Conservation (phyloP, 352 stramenopile species). For the Hyaloperonospora brassicae region DNA sequence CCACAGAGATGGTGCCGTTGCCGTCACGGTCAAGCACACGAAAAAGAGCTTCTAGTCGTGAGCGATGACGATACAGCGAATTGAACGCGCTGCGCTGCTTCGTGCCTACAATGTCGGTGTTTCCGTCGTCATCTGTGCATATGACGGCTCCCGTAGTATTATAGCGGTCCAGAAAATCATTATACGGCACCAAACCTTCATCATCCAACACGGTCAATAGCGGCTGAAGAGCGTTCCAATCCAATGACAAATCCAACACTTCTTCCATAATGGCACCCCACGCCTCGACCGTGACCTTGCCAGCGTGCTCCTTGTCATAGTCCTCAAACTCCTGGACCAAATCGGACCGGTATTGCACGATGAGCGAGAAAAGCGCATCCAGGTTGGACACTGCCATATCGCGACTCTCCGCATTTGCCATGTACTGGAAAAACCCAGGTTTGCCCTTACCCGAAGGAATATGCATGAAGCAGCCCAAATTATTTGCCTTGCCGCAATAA, state of each 20-base stretch:
- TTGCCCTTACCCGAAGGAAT: constrained; percentile 64
- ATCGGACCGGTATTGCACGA: constrained; percentile 63
- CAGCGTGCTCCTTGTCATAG: constrained; percentile 32
- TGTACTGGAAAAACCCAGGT: constrained; percentile 84
- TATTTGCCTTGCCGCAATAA: constrained; percentile 82
- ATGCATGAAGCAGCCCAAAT: constrained; percentile 80
- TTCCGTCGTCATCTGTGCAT: constrained; percentile 17
- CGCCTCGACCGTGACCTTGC: constrained; percentile 35
- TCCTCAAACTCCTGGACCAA: constrained; percentile 57
- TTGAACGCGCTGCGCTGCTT: constrained; percentile 70
- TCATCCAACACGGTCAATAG: constrained; percentile 64
- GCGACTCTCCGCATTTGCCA: constrained; percentile 69
- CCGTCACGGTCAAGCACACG: constrained; percentile 70
- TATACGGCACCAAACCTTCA: constrained; percentile 61
- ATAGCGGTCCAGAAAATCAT: constrained; percentile 70
- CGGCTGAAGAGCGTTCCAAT: constrained; percentile 70
- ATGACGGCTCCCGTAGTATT: constrained; percentile 42
- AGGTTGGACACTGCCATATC: constrained; percentile 79
- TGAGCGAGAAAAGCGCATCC: constrained; percentile 80
- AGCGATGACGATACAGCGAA: constrained; percentile 73
- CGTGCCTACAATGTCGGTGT: constrained; percentile 34
- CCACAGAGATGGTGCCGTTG: constrained; percentile 75
- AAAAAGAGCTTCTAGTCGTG: constrained; percentile 78
- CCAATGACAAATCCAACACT: constrained; percentile 66
- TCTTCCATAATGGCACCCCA: constrained; percentile 74